A percentile compares a stretch with the other conserved stretches of the same genome.
These are phyloP conservation scores for Paraglomus brasilianum DNA, from an alignment of 192 early-diverging fungal species.

Conservation along the genomic window DNA sequence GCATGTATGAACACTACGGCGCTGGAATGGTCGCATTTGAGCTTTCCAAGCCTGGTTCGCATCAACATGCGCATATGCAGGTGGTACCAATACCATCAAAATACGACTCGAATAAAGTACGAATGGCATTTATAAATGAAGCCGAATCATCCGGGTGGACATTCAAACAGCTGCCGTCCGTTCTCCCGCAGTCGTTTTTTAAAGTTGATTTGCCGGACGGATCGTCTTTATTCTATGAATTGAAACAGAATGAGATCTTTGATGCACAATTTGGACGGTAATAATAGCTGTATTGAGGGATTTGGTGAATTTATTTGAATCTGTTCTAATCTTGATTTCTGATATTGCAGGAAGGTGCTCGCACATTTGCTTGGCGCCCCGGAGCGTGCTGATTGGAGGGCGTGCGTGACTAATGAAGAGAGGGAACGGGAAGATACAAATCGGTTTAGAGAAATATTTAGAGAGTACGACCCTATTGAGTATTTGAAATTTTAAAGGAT, in stretches of 20 bases:
- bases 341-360: conserved; percentile 50
- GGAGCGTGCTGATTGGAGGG: conserved; percentile 80
- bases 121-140: conserved; percentile 43
- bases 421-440: conserved; percentile 54
- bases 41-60: conserved; percentile 55
- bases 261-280: conserved; percentile 80
- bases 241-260: conserved; percentile 49
- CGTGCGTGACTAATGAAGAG: conserved; percentile 61
- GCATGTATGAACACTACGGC: conserved; percentile 54
- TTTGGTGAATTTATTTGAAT: neutral
- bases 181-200: conserved; percentile 39
- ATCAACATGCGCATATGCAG: conserved; percentile 72
- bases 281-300: neutral
- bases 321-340: neutral
- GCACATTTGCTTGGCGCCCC: conserved; percentile 65
- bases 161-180: neutral
- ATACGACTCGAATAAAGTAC: conserved; percentile 38
- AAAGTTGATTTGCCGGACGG: conserved; percentile 59
- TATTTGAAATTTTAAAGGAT: no score
- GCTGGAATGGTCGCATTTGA: conserved; percentile 75
- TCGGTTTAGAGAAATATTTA: conserved; percentile 45
- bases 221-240: conserved; percentile 42
- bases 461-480: conserved; percentile 50
- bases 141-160: conserved; percentile 27
- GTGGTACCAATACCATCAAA: conserved; percentile 59